Evolutionary conservation across 495 filamentous ascomycete genomes (phyloP).

Genomic region (Trichoderma erinaceum): DNA sequence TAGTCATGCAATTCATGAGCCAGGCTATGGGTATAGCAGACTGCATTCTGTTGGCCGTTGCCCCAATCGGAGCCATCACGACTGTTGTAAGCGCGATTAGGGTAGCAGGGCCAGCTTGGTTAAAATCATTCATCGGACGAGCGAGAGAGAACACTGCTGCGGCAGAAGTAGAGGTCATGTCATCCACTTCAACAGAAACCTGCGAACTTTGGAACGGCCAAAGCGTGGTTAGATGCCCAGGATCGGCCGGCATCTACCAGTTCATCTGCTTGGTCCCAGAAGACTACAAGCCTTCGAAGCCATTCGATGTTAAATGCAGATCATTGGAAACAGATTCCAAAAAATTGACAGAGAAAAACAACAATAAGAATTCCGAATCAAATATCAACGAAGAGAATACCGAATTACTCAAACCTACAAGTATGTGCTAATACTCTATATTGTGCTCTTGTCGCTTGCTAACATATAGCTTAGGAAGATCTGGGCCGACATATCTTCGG

Average conservation of each 20-base stretch:
- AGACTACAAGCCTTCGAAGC: neutral
- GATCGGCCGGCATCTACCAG: neutral
- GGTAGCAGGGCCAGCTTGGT: neutral
- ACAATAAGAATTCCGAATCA: too few species aligned
- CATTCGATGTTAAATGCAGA: neutral
- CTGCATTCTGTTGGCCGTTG: neutral
- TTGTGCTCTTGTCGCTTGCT: too few species aligned
- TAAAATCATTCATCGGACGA: neutral
- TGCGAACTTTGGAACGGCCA: neutral
- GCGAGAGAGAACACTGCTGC: neutral
- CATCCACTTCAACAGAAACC: neutral
- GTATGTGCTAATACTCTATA: too few species aligned
- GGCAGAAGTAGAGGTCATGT: neutral
- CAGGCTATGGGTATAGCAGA: neutral
- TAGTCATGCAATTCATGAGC: conserved; percentile 6
- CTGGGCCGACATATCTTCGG: too few species aligned
- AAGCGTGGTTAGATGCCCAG: neutral
- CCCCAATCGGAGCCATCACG: neutral
- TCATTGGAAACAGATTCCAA: neutral
- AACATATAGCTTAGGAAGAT: too few species aligned
- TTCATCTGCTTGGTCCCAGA: neutral
- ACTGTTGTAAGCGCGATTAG: neutral
- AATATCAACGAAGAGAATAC: too few species aligned
- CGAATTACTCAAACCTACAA: too few species aligned
- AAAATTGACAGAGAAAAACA: neutral